These are phyloP conservation scores for Abrus pulchellus DNA, from an alignment of 306 rosid genomes.

Conservation along the genomic window DNA sequence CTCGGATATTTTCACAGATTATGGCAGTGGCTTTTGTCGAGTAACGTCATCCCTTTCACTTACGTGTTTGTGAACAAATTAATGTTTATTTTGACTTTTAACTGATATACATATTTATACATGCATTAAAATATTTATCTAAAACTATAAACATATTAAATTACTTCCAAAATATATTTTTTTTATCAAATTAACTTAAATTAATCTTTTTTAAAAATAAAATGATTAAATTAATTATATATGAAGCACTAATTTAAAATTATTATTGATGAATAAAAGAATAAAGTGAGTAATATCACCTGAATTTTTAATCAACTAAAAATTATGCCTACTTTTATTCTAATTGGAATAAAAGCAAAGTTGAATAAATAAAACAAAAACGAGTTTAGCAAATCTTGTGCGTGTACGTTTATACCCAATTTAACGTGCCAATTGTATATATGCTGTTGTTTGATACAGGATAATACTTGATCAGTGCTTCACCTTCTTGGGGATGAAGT, in stretches of 20 bases:
- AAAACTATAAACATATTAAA: not conserved
- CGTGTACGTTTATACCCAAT: no score
- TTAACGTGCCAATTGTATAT: not conserved
- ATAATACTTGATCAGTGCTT: conserved; percentile 56
- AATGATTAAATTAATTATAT: not conserved
- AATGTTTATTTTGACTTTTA: not conserved
- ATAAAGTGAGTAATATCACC: not conserved
- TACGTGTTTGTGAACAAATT: not conserved
- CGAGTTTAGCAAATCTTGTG: no score
- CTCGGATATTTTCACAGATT: conserved; percentile 63
- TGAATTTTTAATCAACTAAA: not conserved
- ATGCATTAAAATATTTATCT: not conserved
- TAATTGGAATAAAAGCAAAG: not conserved
- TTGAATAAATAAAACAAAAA: not conserved
- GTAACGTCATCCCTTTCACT: conserved; percentile 46
- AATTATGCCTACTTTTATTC: no score
- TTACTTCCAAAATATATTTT: not conserved
- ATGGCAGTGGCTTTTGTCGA: conserved; percentile 79
- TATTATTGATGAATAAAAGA: not conserved
- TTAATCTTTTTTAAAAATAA: not conserved
- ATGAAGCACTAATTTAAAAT: not conserved
- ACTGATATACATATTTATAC: no score
- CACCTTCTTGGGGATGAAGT: conserved; percentile 46
- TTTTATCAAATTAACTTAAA: not conserved
- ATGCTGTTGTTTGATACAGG: conserved; percentile 38